Evolutionary conservation across 2,329 filamentous ascomycete species (phyloP), one percentile per base, ranked within the genome.

Genomic region (Chaetomium globosum): DNA sequence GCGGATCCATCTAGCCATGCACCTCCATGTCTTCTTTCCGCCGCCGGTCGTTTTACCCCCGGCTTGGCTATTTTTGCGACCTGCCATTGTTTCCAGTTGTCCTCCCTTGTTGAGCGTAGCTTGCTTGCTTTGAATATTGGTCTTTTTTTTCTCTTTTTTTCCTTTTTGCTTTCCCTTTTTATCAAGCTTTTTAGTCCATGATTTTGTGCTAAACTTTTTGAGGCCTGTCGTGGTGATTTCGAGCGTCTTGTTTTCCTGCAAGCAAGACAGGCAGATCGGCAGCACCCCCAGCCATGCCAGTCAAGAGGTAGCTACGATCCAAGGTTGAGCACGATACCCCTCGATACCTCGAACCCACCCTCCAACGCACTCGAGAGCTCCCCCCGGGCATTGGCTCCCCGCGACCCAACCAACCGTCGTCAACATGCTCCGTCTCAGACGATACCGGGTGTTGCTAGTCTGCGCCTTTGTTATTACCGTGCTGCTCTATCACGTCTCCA

Each of bases 401-500:
- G 16, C 19, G 16, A 36, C 31, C 36, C 19, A 26, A 39, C n/a
- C 59, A 43, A 46, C 51, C 51, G 9, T 28, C 43, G 28, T 51
- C 49, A 19, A 26, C 65, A 64, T 89, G 82, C 75, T 85, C 65
- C 84, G 87, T 59, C 80, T 84, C 68, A 77, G 88, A 71, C 81
- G 87, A 73, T 88, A 88, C 72, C 83, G 87, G 65, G 79, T 87
- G 64, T 87, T 88, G 67, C 74, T 86, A 39, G 73, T 86, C 67
- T 82, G 83, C 70, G 82, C 86, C 62, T 75, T 84, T 67, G 74
- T 87, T 64, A 75, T 86, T 58, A 75, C 86, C 58, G 78, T 89
- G 66, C 79, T 85, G 60, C 75, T 86, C 59, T 83, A 83, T 72
- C 82, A 82, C 65, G 75, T 81, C 63, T 76, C 78, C 48, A 75